A percentile compares a stretch with the other conserved stretches of the same genome.
phyloP scores from a whole-genome alignment of 75 land plant genomes.

The Picea sitchensis region DNA sequence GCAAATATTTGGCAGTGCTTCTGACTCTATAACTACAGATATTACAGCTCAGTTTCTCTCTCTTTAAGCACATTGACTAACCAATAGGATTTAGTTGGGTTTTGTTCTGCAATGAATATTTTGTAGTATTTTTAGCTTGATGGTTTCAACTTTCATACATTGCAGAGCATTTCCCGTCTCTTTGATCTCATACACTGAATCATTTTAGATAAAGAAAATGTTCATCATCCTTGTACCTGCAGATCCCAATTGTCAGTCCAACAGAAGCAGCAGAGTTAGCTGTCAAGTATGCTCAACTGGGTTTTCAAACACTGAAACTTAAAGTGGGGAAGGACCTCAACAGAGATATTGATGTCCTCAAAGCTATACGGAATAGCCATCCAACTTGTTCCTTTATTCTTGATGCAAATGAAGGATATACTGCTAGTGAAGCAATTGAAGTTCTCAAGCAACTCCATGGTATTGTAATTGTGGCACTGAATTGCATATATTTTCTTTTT shows the following conservation, averaged over 20 bases:
- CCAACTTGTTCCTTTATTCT: constrained; percentile 69
- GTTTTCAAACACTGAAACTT: constrained; percentile 71
- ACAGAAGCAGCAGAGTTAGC: constrained; percentile 71
- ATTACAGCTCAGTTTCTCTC: constrained; percentile 42
- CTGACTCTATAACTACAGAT: constrained; percentile 68
- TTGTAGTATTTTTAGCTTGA: no score
- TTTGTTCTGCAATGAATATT: no score
- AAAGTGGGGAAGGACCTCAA: constrained; percentile 71
- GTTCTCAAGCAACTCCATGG: constrained; percentile 80
- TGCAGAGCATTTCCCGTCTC: neutral
- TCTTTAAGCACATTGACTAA: no score
- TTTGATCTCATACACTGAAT: no score
- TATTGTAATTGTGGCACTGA: constrained; percentile 7
- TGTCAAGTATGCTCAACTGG: constrained; percentile 43
- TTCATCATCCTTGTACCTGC: constrained; percentile 6
- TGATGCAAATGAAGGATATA: constrained; percentile 87
- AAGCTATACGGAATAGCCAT: constrained; percentile 57
- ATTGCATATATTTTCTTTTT: neutral
- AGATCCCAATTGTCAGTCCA: constrained; percentile 80
- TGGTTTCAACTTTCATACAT: no score
- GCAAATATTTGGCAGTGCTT: constrained; percentile 72
- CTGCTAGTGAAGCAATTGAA: constrained; percentile 57
- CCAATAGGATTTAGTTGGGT: no score
- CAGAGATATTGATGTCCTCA: constrained; percentile 60
- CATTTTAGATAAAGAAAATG: neutral